phyloP scores from a whole-genome alignment of 2,329 filamentous ascomycete species.

The Pestalotiopsis sp. region DNA sequence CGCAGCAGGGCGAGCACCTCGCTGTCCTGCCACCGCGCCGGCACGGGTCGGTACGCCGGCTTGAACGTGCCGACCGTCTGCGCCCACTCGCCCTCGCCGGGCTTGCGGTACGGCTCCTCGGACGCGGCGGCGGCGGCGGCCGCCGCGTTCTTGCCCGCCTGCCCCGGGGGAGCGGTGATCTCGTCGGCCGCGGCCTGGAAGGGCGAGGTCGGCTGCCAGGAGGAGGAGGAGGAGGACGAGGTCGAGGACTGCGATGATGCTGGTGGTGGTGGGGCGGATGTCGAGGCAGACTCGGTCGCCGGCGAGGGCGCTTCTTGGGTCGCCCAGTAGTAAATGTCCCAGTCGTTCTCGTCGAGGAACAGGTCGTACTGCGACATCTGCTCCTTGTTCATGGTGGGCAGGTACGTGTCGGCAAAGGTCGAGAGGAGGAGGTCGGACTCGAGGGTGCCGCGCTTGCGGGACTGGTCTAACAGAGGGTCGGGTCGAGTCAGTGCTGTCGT shows the following conservation, averaged over 20 bases:
- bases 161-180: background rate
- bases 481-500: conserved; percentile 8
- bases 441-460: conserved; percentile 91
- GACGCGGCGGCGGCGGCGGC: conserved; percentile 32
- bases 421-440: conserved; percentile 95
- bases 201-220: conserved; percentile 11
- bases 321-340: conserved; percentile 99
- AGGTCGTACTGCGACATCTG: conserved; percentile 84
- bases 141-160: conserved; percentile 22
- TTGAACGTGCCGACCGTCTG: conserved; percentile 95
- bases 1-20: conserved; percentile 76
- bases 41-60: conserved; percentile 89
- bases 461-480: too few relatives aligned
- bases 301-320: conserved; percentile 74
- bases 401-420: conserved; percentile 84
- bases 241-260: too few relatives aligned
- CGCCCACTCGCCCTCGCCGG: conserved; percentile 79
- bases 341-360: conserved; percentile 98
- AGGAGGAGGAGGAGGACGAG: conserved; percentile 26
- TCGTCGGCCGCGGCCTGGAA: conserved; percentile 21
- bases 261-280: conserved; percentile 11
- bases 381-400: conserved; percentile 68
- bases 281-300: conserved; percentile 30
- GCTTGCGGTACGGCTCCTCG: conserved; percentile 26
- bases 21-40: conserved; percentile 79